A percentile compares a stretch with the other conserved stretches of the same genome.
Evolutionary conservation across 202 grass and related monocot genomes (phyloP).

Genomic region (Cymbopogon flexuosus): DNA sequence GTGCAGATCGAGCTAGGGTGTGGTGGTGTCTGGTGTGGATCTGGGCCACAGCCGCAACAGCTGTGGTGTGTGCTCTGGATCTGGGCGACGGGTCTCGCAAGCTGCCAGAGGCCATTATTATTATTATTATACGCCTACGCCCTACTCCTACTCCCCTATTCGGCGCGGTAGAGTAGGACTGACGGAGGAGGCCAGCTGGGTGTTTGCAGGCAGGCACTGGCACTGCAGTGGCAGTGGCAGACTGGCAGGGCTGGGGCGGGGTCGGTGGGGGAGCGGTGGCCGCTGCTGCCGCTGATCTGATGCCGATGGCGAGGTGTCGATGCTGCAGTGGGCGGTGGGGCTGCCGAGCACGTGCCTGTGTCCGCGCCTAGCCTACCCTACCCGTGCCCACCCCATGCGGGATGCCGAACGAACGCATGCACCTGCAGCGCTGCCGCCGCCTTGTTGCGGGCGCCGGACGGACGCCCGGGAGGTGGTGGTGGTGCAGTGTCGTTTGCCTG

Average conservation of each 20-base stretch:
- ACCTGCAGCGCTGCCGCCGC: neutral
- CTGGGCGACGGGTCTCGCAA: neutral
- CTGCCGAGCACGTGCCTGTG: slow-evolving; percentile 1
- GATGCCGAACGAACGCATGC: too few relatives aligned
- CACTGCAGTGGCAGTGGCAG: neutral
- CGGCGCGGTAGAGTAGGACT: neutral
- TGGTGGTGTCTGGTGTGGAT: neutral
- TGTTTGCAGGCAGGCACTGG: neutral
- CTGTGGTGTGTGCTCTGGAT: slow-evolving; percentile 13
- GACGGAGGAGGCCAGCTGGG: neutral
- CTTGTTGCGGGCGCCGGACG: neutral
- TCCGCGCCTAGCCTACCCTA: neutral
- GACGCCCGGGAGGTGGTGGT: neutral
- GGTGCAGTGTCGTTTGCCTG: neutral
- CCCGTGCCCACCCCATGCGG: neutral
- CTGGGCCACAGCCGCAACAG: neutral
- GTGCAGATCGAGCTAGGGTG: neutral
- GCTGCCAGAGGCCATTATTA: slow-evolving; percentile 8
- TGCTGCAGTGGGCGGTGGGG: neutral
- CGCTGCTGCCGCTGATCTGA: neutral
- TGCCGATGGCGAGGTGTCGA: slow-evolving; percentile 20
- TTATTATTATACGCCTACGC: neutral
- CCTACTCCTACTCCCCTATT: neutral
- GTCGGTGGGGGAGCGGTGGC: slow-evolving; percentile 1
- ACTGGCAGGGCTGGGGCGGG: neutral